Evolutionary conservation across 345 rosid species (phyloP).

Genomic region (Salix koriyanagi): DNA sequence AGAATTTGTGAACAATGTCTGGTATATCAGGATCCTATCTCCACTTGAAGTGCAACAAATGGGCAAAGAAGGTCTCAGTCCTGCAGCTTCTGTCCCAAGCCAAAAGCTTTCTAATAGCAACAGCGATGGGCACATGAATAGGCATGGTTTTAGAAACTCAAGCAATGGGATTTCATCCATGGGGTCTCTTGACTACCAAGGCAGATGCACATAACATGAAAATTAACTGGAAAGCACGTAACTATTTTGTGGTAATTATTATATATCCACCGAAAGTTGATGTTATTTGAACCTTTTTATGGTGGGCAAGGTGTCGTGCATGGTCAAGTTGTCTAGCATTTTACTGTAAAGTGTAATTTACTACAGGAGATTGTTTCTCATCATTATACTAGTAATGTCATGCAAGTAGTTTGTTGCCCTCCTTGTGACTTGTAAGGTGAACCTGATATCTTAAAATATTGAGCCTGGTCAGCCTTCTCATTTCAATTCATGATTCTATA

Average conservation of each 20-base stretch:
- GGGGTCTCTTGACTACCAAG: background rate
- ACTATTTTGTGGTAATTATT: background rate
- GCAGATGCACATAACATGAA: background rate
- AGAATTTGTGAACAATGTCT: background rate
- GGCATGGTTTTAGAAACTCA: constrained; percentile 11
- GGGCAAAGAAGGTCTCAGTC: background rate
- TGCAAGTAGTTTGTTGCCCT: background rate
- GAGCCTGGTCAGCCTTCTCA: background rate
- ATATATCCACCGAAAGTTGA: background rate
- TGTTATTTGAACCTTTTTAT: background rate
- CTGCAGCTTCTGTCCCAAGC: constrained; percentile 21
- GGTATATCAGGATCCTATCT: background rate
- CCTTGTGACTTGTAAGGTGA: background rate
- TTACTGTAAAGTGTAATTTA: background rate
- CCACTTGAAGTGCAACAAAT: background rate
- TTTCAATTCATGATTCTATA: background rate
- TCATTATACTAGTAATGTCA: background rate
- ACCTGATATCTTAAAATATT: background rate
- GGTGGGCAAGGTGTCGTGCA: background rate
- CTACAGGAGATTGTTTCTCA: background rate
- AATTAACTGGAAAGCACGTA: background rate
- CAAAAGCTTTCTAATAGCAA: constrained; percentile 23
- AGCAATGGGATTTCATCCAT: background rate
- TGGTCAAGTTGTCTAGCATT: background rate
- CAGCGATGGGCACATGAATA: constrained; percentile 12